Evolutionary conservation across 257 asterid genomes (phyloP).

Genomic region (Anisodus tanguticus): DNA sequence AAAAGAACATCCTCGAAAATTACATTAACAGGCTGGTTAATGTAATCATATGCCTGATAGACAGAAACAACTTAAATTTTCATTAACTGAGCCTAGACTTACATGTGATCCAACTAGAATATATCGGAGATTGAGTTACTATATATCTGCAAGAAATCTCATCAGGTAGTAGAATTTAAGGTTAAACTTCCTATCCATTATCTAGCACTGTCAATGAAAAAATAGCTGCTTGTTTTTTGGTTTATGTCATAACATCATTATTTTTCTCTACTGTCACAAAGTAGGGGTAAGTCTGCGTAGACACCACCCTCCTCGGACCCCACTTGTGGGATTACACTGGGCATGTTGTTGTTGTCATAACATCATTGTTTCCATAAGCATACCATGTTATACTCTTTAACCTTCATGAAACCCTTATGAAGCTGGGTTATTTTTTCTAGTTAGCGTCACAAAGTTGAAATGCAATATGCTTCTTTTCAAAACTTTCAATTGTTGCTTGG

Average conservation of each 20-base stretch:
- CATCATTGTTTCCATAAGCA: background rate
- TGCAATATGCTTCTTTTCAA: background rate
- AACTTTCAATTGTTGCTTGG: background rate
- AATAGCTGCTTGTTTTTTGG: background rate
- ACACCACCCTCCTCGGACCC: too few species aligned
- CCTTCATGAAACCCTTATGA: background rate
- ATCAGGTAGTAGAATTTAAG: background rate
- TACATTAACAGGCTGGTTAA: background rate
- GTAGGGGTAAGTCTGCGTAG: too few species aligned
- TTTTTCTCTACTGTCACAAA: background rate
- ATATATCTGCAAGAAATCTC: background rate
- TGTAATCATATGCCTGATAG: background rate
- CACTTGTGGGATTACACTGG: too few species aligned
- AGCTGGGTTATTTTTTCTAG: background rate
- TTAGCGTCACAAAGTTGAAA: background rate
- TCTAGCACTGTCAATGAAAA: background rate
- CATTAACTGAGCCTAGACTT: background rate
- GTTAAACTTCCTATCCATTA: constrained; percentile 15
- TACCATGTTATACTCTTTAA: background rate
- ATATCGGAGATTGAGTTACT: background rate
- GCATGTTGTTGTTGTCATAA: background rate
- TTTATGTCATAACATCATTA: background rate
- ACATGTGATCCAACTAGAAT: background rate
- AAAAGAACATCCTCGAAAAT: background rate
- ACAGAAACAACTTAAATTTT: background rate